Conservation (phyloP, 495 filamentous ascomycete genomes). For the Staphylotrichum tortipilum region DNA sequence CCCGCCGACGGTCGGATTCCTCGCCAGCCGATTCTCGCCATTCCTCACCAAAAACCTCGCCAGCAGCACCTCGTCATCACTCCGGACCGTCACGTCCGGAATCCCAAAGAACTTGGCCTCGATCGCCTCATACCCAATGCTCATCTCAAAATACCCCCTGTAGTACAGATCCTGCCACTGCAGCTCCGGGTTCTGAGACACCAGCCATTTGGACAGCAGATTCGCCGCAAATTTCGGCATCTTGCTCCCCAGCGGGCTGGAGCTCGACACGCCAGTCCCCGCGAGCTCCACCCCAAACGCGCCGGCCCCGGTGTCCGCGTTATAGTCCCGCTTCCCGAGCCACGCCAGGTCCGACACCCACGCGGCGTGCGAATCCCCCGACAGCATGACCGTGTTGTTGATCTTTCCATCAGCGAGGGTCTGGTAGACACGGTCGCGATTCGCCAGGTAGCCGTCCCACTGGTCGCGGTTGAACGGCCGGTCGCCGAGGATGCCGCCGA, state of each 20-base stretch:
- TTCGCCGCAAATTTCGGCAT: slow-evolving; percentile 15
- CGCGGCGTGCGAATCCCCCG: slow-evolving; percentile 55
- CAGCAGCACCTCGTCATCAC: slow-evolving; percentile 46
- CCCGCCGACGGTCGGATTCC: slow-evolving; percentile 10
- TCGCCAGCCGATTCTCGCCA: slow-evolving; percentile 42
- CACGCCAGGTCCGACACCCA: slow-evolving; percentile 61
- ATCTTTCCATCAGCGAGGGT: slow-evolving; percentile 54
- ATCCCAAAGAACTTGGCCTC: slow-evolving; percentile 43
- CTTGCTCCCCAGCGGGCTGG: slow-evolving; percentile 41
- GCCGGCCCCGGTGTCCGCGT: slow-evolving; percentile 47
- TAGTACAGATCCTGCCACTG: slow-evolving; percentile 66
- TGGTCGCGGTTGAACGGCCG: slow-evolving; percentile 51
- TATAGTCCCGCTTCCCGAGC: slow-evolving; percentile 48
- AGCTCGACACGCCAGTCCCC: slow-evolving; percentile 51
- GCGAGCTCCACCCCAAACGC: slow-evolving; percentile 60
- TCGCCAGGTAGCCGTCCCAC: slow-evolving; percentile 58
- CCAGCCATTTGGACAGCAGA: slow-evolving; percentile 28
- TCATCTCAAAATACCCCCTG: slow-evolving; percentile 52
- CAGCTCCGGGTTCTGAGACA: slow-evolving; percentile 47
- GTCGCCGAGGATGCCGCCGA: slow-evolving; percentile 40
- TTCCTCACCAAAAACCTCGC: slow-evolving; percentile 51
- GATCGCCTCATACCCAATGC: slow-evolving; percentile 40
- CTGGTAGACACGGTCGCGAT: slow-evolving; percentile 53
- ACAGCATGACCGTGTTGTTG: slow-evolving; percentile 57
- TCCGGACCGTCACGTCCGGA: slow-evolving; percentile 34